A percentile compares a stretch with the other conserved stretches of the same genome.
Evolutionary conservation across 768 basidiomycete genomes (phyloP).

Genomic region (Amanita molliuscula): DNA sequence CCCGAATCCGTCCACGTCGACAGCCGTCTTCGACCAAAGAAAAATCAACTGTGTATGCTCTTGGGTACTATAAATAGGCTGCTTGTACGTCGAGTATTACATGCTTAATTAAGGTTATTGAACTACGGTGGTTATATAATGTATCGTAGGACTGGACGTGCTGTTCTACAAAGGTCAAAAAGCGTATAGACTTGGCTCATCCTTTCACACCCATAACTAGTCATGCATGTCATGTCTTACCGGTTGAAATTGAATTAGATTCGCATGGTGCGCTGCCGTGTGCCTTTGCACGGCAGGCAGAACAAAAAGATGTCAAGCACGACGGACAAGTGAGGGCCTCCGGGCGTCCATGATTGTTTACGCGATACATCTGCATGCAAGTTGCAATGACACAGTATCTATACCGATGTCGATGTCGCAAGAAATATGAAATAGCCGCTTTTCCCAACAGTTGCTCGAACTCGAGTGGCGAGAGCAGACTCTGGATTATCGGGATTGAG

Average conservation of each 20-base stretch:
- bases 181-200: no score
- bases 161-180: no score
- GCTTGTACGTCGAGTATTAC: no score
- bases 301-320: conserved; percentile 38
- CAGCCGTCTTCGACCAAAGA: no score
- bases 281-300: conserved; percentile 34
- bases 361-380: conserved; percentile 56
- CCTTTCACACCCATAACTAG: neutral
- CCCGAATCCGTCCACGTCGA: no score
- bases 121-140: neutral
- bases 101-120: no score
- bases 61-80: no score
- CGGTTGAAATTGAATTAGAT: neutral
- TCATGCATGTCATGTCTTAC: neutral
- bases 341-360: conserved; percentile 9
- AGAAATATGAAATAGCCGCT: conserved; percentile 44
- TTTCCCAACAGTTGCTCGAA: conserved; percentile 46
- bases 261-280: conserved; percentile 42
- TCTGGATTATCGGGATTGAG: conserved; percentile 40
- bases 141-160: no score
- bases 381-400: conserved; percentile 66
- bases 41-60: no score
- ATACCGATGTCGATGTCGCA: conserved; percentile 43
- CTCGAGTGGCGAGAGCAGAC: conserved; percentile 36
- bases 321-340: conserved; percentile 36